A percentile compares a stretch with the other conserved stretches of the same genome.
These are phyloP conservation scores for Saturnispora serradocipensis DNA, from an alignment of 805 yeast genomes.

Conservation along the genomic window DNA sequence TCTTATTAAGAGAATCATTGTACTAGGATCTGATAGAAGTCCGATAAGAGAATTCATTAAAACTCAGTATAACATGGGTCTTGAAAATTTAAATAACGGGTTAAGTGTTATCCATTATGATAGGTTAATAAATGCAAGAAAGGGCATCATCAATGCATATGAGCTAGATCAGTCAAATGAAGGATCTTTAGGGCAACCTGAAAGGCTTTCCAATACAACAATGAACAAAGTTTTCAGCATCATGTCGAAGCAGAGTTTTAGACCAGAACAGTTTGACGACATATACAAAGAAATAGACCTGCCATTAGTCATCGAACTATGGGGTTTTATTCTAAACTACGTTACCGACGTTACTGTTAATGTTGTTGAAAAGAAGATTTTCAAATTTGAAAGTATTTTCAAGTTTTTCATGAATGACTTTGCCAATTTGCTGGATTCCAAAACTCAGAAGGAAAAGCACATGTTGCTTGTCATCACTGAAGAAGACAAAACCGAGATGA, in stretches of 20 bases:
- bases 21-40: constrained; percentile 51
- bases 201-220: constrained; percentile 20
- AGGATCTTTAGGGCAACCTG: constrained; percentile 6
- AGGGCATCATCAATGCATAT: constrained; percentile 31
- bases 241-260: constrained; percentile 12
- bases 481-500: constrained; percentile 34
- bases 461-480: constrained; percentile 33
- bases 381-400: constrained; percentile 46
- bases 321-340: constrained; percentile 42
- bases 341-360: constrained; percentile 27
- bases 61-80: constrained; percentile 36
- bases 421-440: constrained; percentile 1
- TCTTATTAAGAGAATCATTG: constrained; percentile 46
- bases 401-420: constrained; percentile 44
- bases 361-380: constrained; percentile 31
- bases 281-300: constrained; percentile 31
- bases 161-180: constrained; percentile 8
- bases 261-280: constrained; percentile 27
- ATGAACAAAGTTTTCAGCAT: constrained; percentile 19
- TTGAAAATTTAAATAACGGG: constrained; percentile 30
- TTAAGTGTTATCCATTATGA: constrained; percentile 32
- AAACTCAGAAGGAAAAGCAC: constrained; percentile 21
- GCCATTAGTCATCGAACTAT: constrained; percentile 48
- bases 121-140: constrained; percentile 32
- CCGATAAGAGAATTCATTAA: constrained; percentile 59